A percentile compares a stretch with the other conserved stretches of the same genome.
phyloP scores from a whole-genome alignment of 78 protist genomes.

The Capsaspora owczarzaki region DNA sequence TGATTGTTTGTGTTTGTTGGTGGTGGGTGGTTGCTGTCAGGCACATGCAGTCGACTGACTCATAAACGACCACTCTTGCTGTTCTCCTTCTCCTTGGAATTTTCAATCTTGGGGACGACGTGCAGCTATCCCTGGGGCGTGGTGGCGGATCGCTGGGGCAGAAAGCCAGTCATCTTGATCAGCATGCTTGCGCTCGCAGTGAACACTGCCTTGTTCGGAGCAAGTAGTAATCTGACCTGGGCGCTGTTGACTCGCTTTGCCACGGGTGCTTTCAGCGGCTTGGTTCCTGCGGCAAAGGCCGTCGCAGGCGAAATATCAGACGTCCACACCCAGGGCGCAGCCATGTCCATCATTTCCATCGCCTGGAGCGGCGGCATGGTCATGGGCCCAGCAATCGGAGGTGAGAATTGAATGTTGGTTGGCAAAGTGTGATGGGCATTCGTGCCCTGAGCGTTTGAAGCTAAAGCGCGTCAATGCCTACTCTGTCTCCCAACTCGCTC shows the following conservation, averaged over 20 bases:
- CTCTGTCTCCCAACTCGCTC: too few relatives aligned
- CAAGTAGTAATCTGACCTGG: background rate
- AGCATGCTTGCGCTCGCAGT: background rate
- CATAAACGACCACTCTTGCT: too few relatives aligned
- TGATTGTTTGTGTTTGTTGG: too few relatives aligned
- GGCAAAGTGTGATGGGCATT: too few relatives aligned
- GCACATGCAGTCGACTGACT: too few relatives aligned
- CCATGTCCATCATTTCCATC: background rate
- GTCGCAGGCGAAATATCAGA: background rate
- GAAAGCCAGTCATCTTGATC: background rate
- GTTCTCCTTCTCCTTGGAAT: too few relatives aligned
- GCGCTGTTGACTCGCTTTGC: background rate
- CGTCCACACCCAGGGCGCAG: background rate
- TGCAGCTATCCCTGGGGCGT: background rate
- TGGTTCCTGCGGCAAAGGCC: background rate
- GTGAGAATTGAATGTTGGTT: too few relatives aligned
- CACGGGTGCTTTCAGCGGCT: background rate
- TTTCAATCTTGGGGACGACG: too few relatives aligned
- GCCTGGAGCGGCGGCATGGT: background rate
- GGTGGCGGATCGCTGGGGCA: background rate
- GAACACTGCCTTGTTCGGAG: background rate
- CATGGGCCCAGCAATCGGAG: background rate
- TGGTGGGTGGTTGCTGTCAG: too few relatives aligned
- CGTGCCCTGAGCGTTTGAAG: too few relatives aligned
- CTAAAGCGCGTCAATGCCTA: too few relatives aligned